These are phyloP conservation scores for Erythrobasidium yunnanense DNA, from an alignment of 768 basidiomycete species.

Conservation along the genomic window DNA sequence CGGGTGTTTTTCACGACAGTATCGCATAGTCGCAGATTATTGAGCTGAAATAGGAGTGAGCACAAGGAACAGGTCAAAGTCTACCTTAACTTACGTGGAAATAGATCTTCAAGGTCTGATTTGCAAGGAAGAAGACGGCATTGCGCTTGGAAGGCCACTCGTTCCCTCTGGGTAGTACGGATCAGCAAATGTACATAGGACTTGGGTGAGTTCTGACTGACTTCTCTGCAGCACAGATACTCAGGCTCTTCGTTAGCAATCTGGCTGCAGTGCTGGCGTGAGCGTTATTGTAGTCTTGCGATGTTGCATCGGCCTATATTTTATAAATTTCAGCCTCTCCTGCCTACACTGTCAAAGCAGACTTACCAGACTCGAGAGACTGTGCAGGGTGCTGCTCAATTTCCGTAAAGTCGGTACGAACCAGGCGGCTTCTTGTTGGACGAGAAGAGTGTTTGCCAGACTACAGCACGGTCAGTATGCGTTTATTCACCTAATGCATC, in stretches of 20 bases:
- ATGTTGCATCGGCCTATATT: conserved; percentile 30
- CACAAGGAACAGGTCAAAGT: neutral
- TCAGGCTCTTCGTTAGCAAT: conserved; percentile 29
- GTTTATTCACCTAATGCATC: neutral
- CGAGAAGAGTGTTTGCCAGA: conserved; percentile 27
- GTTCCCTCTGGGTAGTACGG: neutral
- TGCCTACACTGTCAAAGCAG: too few species aligned
- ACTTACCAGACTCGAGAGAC: too few species aligned
- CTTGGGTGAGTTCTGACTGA: neutral
- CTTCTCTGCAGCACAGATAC: conserved; percentile 33
- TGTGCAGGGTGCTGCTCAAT: neutral
- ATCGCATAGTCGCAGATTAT: conserved; percentile 36
- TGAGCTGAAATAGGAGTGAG: conserved; percentile 18
- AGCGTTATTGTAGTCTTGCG: conserved; percentile 29
- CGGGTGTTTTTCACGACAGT: conserved; percentile 35
- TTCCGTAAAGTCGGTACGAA: conserved; percentile 34
- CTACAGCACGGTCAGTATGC: neutral
- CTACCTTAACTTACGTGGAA: conserved; percentile 27
- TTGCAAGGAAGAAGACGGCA: conserved; percentile 37
- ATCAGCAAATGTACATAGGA: neutral
- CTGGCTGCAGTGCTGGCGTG: conserved; percentile 31
- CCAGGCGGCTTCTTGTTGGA: conserved; percentile 30
- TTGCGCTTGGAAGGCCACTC: conserved; percentile 29
- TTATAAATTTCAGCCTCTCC: neutral
- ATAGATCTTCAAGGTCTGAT: conserved; percentile 36